Evolutionary conservation across 1,139 yeast species (phyloP).

Genomic region (Hemisphaericaspora xylanilytica): DNA sequence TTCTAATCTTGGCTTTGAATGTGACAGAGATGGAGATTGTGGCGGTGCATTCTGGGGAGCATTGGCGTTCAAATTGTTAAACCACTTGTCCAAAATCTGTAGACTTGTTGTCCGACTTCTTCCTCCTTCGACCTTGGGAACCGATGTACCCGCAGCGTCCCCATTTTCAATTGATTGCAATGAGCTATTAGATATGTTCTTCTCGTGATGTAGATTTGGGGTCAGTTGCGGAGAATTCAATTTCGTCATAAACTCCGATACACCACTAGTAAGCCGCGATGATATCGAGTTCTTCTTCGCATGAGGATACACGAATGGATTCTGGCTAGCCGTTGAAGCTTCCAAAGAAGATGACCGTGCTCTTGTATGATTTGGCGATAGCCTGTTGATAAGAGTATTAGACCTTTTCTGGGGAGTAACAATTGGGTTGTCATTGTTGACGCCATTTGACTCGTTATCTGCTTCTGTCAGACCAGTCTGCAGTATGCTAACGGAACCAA

Average conservation of each 20-base stretch:
- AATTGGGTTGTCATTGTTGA: background rate
- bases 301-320: slow-evolving; percentile 10
- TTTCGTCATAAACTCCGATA: slow-evolving; percentile 44
- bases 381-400: slow-evolving; percentile 25
- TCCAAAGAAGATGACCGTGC: slow-evolving; percentile 43
- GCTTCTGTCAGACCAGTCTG: slow-evolving; percentile 15
- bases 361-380: slow-evolving; percentile 37
- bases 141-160: slow-evolving; percentile 9
- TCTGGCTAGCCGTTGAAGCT: slow-evolving; percentile 2
- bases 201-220: slow-evolving; percentile 12
- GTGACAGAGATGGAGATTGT: slow-evolving; percentile 1
- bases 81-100: slow-evolving; percentile 48
- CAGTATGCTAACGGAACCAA: slow-evolving; percentile 30
- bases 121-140: slow-evolving; percentile 25
- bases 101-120: slow-evolving; percentile 39
- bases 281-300: slow-evolving; percentile 35
- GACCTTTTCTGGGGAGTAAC: slow-evolving; percentile 21
- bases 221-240: slow-evolving; percentile 22
- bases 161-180: slow-evolving; percentile 33
- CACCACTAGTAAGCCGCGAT: slow-evolving; percentile 40
- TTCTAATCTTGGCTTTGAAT: slow-evolving; percentile 5
- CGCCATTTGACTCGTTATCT: slow-evolving; percentile 6
- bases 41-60: background rate
- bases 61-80: slow-evolving; percentile 27
- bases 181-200: slow-evolving; percentile 29